Evolutionary conservation across 495 filamentous ascomycete species (phyloP).

Genomic region (Aspergillus heteromorphus): DNA sequence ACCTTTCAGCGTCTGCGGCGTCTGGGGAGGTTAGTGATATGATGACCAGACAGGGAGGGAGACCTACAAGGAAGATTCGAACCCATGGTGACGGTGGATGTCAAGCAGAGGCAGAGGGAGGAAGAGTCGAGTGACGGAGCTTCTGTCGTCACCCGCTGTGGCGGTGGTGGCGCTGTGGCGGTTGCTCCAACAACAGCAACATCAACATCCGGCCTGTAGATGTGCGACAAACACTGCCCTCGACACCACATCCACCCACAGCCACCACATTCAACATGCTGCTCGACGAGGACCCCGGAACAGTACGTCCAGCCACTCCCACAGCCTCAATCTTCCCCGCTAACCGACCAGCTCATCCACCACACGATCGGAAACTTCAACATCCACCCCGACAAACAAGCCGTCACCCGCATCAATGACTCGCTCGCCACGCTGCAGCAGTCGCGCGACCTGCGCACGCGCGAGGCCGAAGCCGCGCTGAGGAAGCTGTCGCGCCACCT

Average conservation of each 20-base stretch:
- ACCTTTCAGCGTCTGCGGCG: conserved; percentile 97
- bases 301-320: conserved; percentile 47
- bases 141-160: conserved; percentile 23
- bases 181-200: conserved; percentile 50
- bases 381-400: conserved; percentile 77
- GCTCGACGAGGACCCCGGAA: conserved; percentile 91
- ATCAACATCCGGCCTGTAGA: conserved; percentile 10
- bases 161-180: conserved; percentile 39
- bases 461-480: conserved; percentile 64
- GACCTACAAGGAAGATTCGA: conserved; percentile 67
- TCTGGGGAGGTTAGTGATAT: conserved; percentile 48
- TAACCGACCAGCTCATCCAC: conserved; percentile 66
- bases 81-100: conserved; percentile 37
- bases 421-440: conserved; percentile 73
- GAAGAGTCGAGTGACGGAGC: not conserved
- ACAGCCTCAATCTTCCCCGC: not conserved
- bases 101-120: not conserved
- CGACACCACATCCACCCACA: not conserved
- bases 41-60: conserved; percentile 10
- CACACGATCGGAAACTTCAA: conserved; percentile 93
- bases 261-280: conserved; percentile 60
- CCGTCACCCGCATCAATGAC: conserved; percentile 79
- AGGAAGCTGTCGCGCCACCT: conserved; percentile 70
- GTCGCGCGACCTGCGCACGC: conserved; percentile 69
- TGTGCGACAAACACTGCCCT: not conserved